Evolutionary conservation across 148 eudicot species (phyloP).

Genomic region (Silene uniflora): DNA sequence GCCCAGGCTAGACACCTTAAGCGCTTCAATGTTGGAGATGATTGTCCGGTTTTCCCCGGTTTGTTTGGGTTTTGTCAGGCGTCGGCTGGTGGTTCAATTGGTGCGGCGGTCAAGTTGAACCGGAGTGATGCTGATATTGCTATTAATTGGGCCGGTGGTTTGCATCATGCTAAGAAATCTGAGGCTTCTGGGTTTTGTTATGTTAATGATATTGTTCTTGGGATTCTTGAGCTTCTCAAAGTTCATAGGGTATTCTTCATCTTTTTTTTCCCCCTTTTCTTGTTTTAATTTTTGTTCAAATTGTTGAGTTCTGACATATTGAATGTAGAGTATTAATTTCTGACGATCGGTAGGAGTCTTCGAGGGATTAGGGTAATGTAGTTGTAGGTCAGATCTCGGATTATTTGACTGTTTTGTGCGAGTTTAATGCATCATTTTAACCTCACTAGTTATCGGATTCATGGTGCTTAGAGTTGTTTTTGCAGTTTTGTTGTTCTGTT

Average conservation of each 20-base stretch:
- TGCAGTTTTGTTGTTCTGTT: too few species aligned
- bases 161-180: slow-evolving; percentile 67
- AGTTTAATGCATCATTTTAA: too few species aligned
- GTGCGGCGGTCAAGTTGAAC: slow-evolving; percentile 62
- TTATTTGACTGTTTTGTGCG: too few species aligned
- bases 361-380: too few species aligned
- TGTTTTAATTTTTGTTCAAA: too few species aligned
- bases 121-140: slow-evolving; percentile 55
- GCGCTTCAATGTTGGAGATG: slow-evolving; percentile 74
- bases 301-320: too few species aligned
- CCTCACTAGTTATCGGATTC: too few species aligned
- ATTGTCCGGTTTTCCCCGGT: slow-evolving; percentile 69
- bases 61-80: slow-evolving; percentile 62
- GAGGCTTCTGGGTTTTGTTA: slow-evolving; percentile 75
- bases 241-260: slow-evolving; percentile 39
- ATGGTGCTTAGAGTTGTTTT: too few species aligned
- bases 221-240: slow-evolving; percentile 63
- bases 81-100: slow-evolving; percentile 63
- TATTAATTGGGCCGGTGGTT: slow-evolving; percentile 67
- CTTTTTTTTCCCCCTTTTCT: too few species aligned
- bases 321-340: too few species aligned
- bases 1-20: slow-evolving; percentile 49
- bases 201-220: slow-evolving; percentile 62
- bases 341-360: too few species aligned
- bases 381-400: too few species aligned